phyloP scores from a whole-genome alignment of 129 eudicot species.

The Erigeron canadensis region DNA sequence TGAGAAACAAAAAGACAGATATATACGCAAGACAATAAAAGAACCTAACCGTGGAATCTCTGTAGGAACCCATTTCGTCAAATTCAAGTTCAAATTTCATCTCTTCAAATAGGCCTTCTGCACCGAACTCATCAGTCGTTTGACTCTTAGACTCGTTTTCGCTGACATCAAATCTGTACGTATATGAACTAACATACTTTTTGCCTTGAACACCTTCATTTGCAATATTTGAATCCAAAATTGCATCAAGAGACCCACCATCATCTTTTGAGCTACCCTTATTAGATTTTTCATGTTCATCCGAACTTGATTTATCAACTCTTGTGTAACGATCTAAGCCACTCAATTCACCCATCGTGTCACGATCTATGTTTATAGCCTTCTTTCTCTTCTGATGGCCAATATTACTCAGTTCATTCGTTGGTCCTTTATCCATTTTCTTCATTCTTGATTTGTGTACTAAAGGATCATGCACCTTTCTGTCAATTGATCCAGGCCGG shows the following conservation, averaged over 20 bases:
- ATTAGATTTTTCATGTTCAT: neutral
- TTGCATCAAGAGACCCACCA: conserved; percentile 19
- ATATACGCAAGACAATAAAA: neutral
- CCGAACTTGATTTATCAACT: conserved; percentile 13
- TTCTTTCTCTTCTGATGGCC: neutral
- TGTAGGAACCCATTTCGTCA: conserved; percentile 34
- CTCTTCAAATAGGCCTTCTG: conserved; percentile 31
- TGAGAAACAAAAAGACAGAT: neutral
- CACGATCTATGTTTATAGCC: neutral
- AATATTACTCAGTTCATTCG: neutral
- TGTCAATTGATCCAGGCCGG: neutral
- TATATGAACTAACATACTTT: conserved; percentile 15
- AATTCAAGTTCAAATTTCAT: conserved; percentile 20
- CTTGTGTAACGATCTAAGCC: neutral
- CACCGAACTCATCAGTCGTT: conserved; percentile 24
- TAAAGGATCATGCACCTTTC: conserved; percentile 2
- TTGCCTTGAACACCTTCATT: conserved; percentile 12
- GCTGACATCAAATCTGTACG: conserved; percentile 47
- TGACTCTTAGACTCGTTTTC: conserved; percentile 25
- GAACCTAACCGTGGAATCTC: conserved; percentile 23
- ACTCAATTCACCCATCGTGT: neutral
- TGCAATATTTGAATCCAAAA: conserved; percentile 19
- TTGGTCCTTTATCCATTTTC: neutral
- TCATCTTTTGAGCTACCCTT: conserved; percentile 9
- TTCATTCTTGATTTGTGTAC: neutral